Conservation (phyloP, 2,329 filamentous ascomycete species). For the Colletotrichum graminicola region DNA sequence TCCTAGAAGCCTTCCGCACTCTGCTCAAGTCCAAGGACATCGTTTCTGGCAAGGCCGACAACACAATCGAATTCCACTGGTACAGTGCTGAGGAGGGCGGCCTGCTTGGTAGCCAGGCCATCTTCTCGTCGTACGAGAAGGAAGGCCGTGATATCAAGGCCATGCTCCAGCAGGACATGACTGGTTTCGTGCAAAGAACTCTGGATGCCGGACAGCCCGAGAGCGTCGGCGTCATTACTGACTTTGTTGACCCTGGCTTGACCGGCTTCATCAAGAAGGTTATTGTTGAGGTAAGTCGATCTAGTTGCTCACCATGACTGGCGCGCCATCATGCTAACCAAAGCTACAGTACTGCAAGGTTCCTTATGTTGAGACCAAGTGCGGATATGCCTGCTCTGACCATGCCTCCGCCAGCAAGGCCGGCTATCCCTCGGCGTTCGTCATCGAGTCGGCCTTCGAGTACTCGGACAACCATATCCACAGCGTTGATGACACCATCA, state of each 20-base stretch:
- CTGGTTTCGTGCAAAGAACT: constrained; percentile 86
- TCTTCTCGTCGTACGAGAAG: constrained; percentile 86
- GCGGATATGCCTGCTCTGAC: constrained; percentile 86
- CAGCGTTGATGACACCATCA: constrained; percentile 76
- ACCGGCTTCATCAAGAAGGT: constrained; percentile 93
- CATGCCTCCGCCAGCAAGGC: constrained; percentile 80
- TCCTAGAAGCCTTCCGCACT: constrained; percentile 88
- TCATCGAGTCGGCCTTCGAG: constrained; percentile 80
- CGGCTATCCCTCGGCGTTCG: constrained; percentile 80
- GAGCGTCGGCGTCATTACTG: constrained; percentile 91
- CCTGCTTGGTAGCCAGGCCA: constrained; percentile 87
- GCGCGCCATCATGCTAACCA: constrained; percentile 46
- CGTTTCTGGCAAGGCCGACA: constrained; percentile 76
- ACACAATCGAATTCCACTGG: constrained; percentile 97
- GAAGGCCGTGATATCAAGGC: constrained; percentile 83
- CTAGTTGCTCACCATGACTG: background rate
- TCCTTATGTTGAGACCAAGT: constrained; percentile 87
- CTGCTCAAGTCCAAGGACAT: constrained; percentile 81
- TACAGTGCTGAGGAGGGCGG: constrained; percentile 93
- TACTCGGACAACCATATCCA: constrained; percentile 77
- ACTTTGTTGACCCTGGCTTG: constrained; percentile 85
- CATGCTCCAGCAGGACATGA: constrained; percentile 99
- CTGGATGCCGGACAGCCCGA: constrained; percentile 85
- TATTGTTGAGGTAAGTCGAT: constrained; percentile 70
- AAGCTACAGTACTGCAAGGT: constrained; percentile 83